These are phyloP conservation scores for Neurospora sp. DNA, from an alignment of 495 filamentous ascomycete genomes.

Conservation along the genomic window DNA sequence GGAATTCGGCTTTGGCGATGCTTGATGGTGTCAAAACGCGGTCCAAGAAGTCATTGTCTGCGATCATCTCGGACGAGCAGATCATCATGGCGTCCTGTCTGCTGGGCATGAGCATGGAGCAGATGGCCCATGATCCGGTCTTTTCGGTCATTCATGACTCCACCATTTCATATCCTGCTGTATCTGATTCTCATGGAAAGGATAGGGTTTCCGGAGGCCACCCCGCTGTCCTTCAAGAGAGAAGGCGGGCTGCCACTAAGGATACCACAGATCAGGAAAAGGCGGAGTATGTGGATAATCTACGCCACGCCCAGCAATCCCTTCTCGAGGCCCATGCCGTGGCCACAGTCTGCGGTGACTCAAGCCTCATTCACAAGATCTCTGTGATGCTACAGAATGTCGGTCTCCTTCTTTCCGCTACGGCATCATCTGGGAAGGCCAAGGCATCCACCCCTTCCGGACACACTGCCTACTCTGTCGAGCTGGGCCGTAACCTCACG, in stretches of 20 bases:
- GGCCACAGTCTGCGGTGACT: constrained; percentile 36
- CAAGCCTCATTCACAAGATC: constrained; percentile 43
- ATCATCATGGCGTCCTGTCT: constrained; percentile 49
- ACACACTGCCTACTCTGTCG: constrained; percentile 48
- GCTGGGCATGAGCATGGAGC: constrained; percentile 49
- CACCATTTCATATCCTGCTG: constrained; percentile 70
- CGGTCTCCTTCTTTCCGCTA: constrained; percentile 55
- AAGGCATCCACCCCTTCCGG: constrained; percentile 41
- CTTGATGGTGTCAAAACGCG: constrained; percentile 38
- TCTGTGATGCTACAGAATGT: constrained; percentile 50
- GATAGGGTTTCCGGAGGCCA: constrained; percentile 7
- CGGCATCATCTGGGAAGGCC: constrained; percentile 25
- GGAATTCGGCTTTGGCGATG: constrained; percentile 37
- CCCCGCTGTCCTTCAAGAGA: not conserved
- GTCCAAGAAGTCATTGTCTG: constrained; percentile 20
- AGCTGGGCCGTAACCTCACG: constrained; percentile 51
- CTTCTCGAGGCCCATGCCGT: constrained; percentile 46
- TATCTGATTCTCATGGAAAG: constrained; percentile 26
- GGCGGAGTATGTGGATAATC: constrained; percentile 42
- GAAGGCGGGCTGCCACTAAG: constrained; percentile 7
- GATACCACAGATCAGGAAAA: constrained; percentile 21
- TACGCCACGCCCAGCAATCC: constrained; percentile 50
- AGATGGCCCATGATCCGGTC: constrained; percentile 68
- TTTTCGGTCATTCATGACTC: constrained; percentile 88
- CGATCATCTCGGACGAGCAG: constrained; percentile 33